phyloP scores from a whole-genome alignment of 2,329 filamentous ascomycete species.

The Aspergillus candidus region DNA sequence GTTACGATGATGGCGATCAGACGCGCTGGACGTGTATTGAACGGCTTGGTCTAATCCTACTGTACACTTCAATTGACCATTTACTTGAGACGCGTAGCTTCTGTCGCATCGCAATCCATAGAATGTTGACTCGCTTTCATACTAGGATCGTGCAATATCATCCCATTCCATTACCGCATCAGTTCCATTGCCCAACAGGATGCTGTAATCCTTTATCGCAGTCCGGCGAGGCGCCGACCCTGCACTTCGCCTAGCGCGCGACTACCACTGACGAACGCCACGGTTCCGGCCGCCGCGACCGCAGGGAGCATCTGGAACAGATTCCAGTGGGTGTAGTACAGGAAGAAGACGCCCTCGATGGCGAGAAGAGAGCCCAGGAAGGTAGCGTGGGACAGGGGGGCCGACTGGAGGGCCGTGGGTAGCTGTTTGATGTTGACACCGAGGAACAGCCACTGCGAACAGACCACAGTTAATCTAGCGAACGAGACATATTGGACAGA shows the following conservation, averaged over 20 bases:
- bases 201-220: slow-evolving; percentile 40
- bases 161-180: slow-evolving; percentile 2
- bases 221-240: slow-evolving; percentile 70
- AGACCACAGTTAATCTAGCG: slow-evolving; percentile 5
- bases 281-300: slow-evolving; percentile 58
- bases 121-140: too few species aligned
- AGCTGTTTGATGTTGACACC: slow-evolving; percentile 80
- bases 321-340: slow-evolving; percentile 91
- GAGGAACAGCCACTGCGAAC: slow-evolving; percentile 64
- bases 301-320: slow-evolving; percentile 82
- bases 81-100: too few species aligned
- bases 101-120: too few species aligned
- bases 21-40: too few species aligned
- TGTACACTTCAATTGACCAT: too few species aligned
- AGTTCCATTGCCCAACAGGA: not conserved
- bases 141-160: too few species aligned
- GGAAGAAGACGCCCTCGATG: slow-evolving; percentile 87
- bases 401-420: slow-evolving; percentile 64
- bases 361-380: slow-evolving; percentile 84
- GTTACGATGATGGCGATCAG: too few species aligned
- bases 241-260: slow-evolving; percentile 91
- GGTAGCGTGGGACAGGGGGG: slow-evolving; percentile 71
- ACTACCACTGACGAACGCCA: slow-evolving; percentile 79
- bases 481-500: not conserved
- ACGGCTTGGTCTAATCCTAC: too few species aligned